A percentile compares a stretch with the other conserved stretches of the same genome.
These are phyloP conservation scores for Neonectria hederae DNA, from an alignment of 2,329 filamentous ascomycete species.

Conservation along the genomic window DNA sequence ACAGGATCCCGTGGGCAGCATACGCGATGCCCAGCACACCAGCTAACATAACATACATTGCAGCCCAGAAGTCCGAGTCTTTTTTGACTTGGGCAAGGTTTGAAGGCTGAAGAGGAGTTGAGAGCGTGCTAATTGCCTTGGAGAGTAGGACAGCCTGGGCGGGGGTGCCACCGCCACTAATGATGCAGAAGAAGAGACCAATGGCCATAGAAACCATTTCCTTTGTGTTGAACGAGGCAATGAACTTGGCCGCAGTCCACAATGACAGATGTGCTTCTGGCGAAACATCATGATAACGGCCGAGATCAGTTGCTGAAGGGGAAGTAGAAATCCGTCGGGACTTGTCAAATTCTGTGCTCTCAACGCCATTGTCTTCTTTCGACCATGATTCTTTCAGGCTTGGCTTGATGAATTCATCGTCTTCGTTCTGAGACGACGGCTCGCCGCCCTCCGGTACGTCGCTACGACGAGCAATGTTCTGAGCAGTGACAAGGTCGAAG, in stretches of 20 bases:
- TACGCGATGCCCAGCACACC: conserved; percentile 50
- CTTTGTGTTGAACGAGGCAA: conserved; percentile 15
- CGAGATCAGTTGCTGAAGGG: background rate
- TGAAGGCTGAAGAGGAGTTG: conserved; percentile 27
- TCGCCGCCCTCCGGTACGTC: background rate
- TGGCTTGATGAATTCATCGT: background rate
- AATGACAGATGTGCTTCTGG: background rate
- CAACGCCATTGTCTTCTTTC: background rate
- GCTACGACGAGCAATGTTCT: background rate
- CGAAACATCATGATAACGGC: background rate
- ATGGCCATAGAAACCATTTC: conserved; percentile 2
- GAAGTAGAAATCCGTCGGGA: background rate
- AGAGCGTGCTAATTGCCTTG: conserved; percentile 29
- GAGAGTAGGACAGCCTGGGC: conserved; percentile 43
- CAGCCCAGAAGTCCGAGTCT: conserved; percentile 55
- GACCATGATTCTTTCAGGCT: background rate
- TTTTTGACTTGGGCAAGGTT: conserved; percentile 10
- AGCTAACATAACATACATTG: conserved; percentile 60
- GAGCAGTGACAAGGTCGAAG: conserved; percentile 18
- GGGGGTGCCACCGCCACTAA: conserved; percentile 41
- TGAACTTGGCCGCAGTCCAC: conserved; percentile 13
- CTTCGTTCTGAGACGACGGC: background rate
- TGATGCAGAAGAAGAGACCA: conserved; percentile 23
- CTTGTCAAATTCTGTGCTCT: background rate
- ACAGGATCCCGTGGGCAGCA: conserved; percentile 18